phyloP scores from a whole-genome alignment of 2,329 filamentous ascomycete genomes.

The Aspergillus nomiae region DNA sequence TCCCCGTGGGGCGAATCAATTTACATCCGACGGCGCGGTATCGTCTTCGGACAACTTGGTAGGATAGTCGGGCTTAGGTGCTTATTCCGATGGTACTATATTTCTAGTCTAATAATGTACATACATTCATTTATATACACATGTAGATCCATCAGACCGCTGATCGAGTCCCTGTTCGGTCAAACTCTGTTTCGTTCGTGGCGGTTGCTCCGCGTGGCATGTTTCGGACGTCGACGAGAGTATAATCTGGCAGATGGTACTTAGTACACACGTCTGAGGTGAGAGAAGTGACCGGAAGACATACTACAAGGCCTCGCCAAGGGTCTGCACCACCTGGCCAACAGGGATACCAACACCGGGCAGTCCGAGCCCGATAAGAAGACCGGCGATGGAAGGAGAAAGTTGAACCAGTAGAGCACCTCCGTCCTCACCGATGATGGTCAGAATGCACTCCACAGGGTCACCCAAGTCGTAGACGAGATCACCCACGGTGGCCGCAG shows the following conservation, averaged over 20 bases:
- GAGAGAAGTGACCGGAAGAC: slow-evolving; percentile 8
- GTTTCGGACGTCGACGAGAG: neutral
- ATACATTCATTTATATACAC: neutral
- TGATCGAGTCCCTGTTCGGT: neutral
- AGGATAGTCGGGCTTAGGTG: too few relatives aligned
- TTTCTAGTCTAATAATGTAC: neutral
- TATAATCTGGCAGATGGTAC: neutral
- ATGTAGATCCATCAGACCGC: neutral
- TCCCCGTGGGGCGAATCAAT: slow-evolving; percentile 15
- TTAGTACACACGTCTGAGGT: too few relatives aligned
- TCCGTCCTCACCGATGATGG: slow-evolving; percentile 25
- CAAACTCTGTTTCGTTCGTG: neutral
- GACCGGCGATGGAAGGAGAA: slow-evolving; percentile 22
- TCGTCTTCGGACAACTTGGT: too few relatives aligned
- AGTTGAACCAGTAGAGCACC: slow-evolving; percentile 26
- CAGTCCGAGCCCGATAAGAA: slow-evolving; percentile 24
- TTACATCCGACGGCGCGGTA: neutral
- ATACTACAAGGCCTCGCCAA: slow-evolving; percentile 20
- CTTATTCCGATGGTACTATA: neutral
- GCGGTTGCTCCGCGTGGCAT: neutral
- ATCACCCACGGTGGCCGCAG: slow-evolving; percentile 19
- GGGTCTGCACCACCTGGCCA: slow-evolving; percentile 26
- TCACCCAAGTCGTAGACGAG: slow-evolving; percentile 23
- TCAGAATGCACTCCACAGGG: slow-evolving; percentile 25
- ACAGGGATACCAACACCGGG: slow-evolving; percentile 27